Percentiles rank a stretch among this genome's conserved stretches.
Conservation (phyloP, 208 protist genomes). For the Wallacemonas sp. region DNA sequence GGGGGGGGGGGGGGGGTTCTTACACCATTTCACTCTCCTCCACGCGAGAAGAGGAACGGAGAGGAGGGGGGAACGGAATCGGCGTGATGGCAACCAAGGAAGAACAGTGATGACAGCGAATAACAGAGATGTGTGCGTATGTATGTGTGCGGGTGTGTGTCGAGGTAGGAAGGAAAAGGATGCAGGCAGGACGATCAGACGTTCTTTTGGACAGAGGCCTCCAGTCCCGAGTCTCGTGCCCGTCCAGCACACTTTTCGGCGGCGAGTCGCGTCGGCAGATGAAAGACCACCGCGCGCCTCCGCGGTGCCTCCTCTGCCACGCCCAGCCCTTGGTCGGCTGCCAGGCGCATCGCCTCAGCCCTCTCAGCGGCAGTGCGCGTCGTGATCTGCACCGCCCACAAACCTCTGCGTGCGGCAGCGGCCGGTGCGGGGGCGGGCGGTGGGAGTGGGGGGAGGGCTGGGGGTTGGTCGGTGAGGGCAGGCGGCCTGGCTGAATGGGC, state of each 20-base stretch:
- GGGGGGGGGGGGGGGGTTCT: too few species aligned
- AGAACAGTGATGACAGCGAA: not conserved
- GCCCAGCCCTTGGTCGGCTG: slow-evolving; percentile 9
- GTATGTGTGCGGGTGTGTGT: not conserved
- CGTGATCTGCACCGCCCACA: slow-evolving; percentile 36
- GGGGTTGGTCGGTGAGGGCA: too few species aligned
- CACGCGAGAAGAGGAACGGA: not conserved
- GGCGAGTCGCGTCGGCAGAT: slow-evolving; percentile 33
- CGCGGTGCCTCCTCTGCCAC: slow-evolving; percentile 10
- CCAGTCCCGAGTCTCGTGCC: slow-evolving; percentile 30
- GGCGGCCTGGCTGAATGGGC: not conserved
- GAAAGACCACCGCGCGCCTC: slow-evolving; percentile 21
- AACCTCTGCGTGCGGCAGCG: not conserved
- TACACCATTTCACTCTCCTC: too few species aligned
- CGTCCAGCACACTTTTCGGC: slow-evolving; percentile 41
- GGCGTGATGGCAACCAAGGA: not conserved
- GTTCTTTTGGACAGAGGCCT: slow-evolving; percentile 20
- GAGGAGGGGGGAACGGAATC: not conserved
- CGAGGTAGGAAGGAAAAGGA: too few species aligned
- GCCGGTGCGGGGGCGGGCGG: too few species aligned
- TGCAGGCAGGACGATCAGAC: too few species aligned
- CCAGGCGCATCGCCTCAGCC: slow-evolving; percentile 21
- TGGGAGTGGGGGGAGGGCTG: not conserved
- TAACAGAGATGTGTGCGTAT: not conserved
- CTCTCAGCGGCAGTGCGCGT: slow-evolving; percentile 17